Percentiles rank a stretch among this genome's conserved stretches.
Conservation (phyloP, 176 grass and related monocot genomes). For the Aegilops umbellulata region DNA sequence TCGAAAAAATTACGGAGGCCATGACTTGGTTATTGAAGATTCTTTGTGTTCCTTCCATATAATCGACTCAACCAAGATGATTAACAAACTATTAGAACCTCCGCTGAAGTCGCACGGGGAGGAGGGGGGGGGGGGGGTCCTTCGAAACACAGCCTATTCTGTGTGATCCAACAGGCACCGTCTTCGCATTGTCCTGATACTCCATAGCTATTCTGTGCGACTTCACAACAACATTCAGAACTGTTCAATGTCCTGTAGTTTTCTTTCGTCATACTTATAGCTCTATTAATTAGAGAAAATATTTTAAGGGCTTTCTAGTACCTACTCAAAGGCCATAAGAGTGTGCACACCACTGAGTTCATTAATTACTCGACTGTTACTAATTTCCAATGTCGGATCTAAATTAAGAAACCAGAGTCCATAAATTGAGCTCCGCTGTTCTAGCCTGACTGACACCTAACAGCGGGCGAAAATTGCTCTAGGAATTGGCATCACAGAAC, state of each 20-base stretch:
- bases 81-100: too few species aligned
- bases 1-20: too few species aligned
- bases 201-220: not conserved
- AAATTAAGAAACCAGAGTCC: not conserved
- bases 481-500: not conserved
- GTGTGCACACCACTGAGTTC: not conserved
- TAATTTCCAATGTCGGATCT: slow-evolving; percentile 15
- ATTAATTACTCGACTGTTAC: slow-evolving; percentile 15
- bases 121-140: too few species aligned
- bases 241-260: not conserved
- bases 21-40: too few species aligned
- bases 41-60: too few species aligned
- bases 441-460: slow-evolving; percentile 1
- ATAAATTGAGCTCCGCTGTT: slow-evolving; percentile 27
- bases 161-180: not conserved
- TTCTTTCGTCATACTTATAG: not conserved
- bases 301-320: not conserved
- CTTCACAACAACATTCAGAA: not conserved
- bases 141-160: not conserved
- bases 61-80: too few species aligned
- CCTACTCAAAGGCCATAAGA: not conserved
- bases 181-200: not conserved
- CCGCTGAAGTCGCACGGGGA: too few species aligned
- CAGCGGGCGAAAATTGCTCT: slow-evolving; percentile 1
- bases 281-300: not conserved